These are phyloP conservation scores for Hypericum perforatum DNA, from an alignment of 345 rosid genomes.

Conservation along the genomic window DNA sequence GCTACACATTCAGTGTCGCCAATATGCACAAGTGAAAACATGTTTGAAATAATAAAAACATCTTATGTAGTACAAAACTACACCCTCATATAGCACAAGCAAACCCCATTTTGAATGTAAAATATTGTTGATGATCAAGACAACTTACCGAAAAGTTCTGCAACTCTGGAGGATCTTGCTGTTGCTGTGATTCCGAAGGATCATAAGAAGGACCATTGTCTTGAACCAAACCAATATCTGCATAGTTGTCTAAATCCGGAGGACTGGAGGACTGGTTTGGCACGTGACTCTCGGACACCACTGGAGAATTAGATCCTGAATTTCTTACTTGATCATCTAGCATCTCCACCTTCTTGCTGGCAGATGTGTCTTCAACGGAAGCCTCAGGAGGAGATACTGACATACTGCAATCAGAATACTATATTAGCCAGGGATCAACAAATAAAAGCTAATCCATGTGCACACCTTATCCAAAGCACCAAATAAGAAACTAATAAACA, in stretches of 20 bases:
- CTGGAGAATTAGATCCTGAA: slow-evolving; percentile 51
- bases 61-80: no score
- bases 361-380: slow-evolving; percentile 32
- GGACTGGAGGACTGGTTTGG: slow-evolving; percentile 47
- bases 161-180: slow-evolving; percentile 51
- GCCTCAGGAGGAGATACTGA: slow-evolving; percentile 33
- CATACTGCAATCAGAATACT: slow-evolving; percentile 35
- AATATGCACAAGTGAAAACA: slow-evolving; percentile 1
- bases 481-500: no score
- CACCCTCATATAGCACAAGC: no score
- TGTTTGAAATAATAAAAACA: no score
- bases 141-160: slow-evolving; percentile 53
- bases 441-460: neutral
- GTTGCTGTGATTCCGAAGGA: slow-evolving; percentile 52
- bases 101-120: neutral
- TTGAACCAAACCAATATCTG: slow-evolving; percentile 45
- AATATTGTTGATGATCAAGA: neutral
- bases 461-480: no score
- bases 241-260: slow-evolving; percentile 41
- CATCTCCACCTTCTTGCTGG: slow-evolving; percentile 33
- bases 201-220: slow-evolving; percentile 44
- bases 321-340: slow-evolving; percentile 42
- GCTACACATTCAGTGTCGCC: slow-evolving; percentile 14
- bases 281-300: slow-evolving; percentile 42
- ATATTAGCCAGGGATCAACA: slow-evolving; percentile 1